Evolutionary conservation across 2,329 filamentous ascomycete genomes (phyloP), one percentile per base, ranked within the genome.

Genomic region (Cytospora piceae): DNA sequence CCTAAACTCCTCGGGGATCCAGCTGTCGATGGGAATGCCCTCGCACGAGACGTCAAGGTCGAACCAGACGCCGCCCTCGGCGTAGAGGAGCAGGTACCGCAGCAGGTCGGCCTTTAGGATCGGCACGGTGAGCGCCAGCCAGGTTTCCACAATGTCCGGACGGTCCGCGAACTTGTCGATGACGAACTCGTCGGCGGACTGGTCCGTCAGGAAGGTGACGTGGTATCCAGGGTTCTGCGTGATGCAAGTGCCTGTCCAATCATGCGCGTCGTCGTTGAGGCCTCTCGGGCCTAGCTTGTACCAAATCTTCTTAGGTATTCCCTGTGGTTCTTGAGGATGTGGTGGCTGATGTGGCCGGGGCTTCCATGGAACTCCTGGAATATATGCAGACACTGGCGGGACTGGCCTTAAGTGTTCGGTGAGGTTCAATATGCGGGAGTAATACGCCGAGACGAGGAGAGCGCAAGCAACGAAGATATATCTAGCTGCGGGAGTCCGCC

Each of bases 1-100:
- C 12, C 54, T 32, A 22, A 68, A 67, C 3, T 69, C 20, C 3
- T 42, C 22, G 0, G 76, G 77, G 11, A 78, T 71, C 64, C 78
- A 79, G 0, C 76, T 71, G 32, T 73, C 71, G 5, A 79, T 74
- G 0, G 75, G 77, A 5, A 69, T 71, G 5, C 63, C 68, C 55
- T 78, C 64, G 4, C 77, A 76, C 14, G 78, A 73, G 6, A 78
- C 76, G 37, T 79, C 77, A 54, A 78, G 75, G 71, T 88, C 86
- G 58, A 80, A 82, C 71, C 92, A 93, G 69, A 94, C 88, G 31
- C 91, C 91, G 58, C 91, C 91, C 69, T 92, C 84, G 22, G 90
- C 90, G 62, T 93, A 86, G 67, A 94, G 82, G 67, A 91, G 86
- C 69, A 91, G 81, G 75, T 90, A 90, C 69, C 88, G 84, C 74